Evolutionary conservation across 169 alveolate genomes (phyloP).

Genomic region (Perkinsus olseni): DNA sequence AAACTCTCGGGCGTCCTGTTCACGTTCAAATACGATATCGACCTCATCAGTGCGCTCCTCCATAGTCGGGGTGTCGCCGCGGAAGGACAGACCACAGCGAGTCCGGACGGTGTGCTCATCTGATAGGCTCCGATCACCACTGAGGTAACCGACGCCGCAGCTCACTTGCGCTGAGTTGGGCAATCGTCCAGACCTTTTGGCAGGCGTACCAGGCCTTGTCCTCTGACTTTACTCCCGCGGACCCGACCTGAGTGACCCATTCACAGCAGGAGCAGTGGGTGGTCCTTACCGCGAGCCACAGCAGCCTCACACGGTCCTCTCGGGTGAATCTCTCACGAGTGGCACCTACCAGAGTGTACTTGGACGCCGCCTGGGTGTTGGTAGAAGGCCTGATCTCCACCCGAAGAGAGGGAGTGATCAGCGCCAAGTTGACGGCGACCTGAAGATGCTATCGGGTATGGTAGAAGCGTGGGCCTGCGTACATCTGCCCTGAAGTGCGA

Average conservation of each 20-base stretch:
- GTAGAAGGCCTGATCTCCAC: neutral
- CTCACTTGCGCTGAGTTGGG: neutral
- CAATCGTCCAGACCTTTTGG: neutral
- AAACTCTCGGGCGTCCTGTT: neutral
- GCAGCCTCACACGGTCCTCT: neutral
- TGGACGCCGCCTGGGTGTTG: neutral
- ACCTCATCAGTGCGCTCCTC: neutral
- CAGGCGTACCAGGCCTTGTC: neutral
- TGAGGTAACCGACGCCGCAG: neutral
- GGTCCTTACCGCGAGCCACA: neutral
- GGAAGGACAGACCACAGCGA: neutral
- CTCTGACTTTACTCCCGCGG: neutral
- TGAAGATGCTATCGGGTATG: neutral
- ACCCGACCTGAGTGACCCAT: neutral
- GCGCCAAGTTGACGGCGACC: neutral
- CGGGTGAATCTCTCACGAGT: neutral
- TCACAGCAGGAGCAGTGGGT: neutral
- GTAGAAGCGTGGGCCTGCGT: neutral
- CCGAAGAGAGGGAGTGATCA: neutral
- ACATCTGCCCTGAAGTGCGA: neutral
- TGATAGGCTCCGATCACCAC: neutral
- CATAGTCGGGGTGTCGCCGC: neutral
- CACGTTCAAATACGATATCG: neutral
- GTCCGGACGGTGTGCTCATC: neutral
- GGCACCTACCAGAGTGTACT: neutral